Base-by-base conservation (phyloP, 2,329 filamentous ascomycete species). In the Verticillium zaregamsianum region DNA sequence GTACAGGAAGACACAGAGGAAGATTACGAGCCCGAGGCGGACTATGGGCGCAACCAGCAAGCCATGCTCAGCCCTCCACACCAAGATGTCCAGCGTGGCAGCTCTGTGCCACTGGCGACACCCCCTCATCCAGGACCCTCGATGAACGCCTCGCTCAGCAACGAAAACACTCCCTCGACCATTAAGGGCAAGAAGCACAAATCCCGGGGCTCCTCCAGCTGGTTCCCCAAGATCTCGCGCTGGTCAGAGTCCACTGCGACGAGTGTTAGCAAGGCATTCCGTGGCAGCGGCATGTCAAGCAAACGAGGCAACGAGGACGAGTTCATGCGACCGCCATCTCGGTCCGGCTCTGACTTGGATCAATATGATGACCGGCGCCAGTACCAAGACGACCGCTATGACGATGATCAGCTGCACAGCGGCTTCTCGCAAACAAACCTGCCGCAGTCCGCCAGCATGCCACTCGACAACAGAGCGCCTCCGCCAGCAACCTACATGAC, bases 241-340 rank as follows among this genome's bases (percentile, higher is more conserved):
- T 99, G 95, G 95, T 98, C 94, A 0, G 95, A 96, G 77, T 98
- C 94, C 2, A 99, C 95, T 0, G 86, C 93, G 4, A 97, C 93
- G 0, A 96, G 92, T 64, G 87, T 93, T 54, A 89, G 91, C 55
- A 90, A 90, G 68, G 90, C 89, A 49, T 90, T 93, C 73, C 86
- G 90, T 49, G 86, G 85, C 69, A 91, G 87, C 68, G 82, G 80
- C 55, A 81, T 82, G 57, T 79, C 76, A 25, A 81, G 80, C 71
- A 86, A 83, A 68, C 81, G 84, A 54, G 80, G 81, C 77, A 88
- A 79, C 77, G 87, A 81, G 74, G 89, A 79, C 77, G 88, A 75
- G 74, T 87, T 77, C 82, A 83, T 66, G 74, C 83, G 74, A 39
- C 75, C 80, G 3, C 79, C 80, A n/a, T 97, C 93, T 35, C 87